Percentiles rank a stretch among this genome's conserved stretches.
These are phyloP conservation scores for Heliocybe sulcata DNA, from an alignment of 1,284 basidiomycete genomes.

Conservation along the genomic window DNA sequence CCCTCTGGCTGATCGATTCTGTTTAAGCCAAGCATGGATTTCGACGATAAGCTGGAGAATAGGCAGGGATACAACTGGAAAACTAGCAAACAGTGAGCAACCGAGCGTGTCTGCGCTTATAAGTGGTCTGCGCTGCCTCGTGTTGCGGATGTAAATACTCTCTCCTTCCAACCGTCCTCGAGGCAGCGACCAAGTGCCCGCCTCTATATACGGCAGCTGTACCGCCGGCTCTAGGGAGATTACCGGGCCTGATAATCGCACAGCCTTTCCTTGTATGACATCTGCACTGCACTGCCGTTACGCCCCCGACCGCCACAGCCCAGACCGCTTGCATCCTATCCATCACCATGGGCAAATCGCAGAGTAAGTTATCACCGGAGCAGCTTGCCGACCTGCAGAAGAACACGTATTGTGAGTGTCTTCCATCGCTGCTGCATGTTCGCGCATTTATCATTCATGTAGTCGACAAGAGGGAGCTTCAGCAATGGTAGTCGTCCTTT, in stretches of 20 bases:
- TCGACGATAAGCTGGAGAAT: constrained; percentile 15
- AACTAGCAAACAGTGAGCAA: neutral
- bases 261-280: neutral
- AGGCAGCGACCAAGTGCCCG: neutral
- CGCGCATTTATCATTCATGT: constrained; percentile 13
- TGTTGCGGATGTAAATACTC: constrained; percentile 1
- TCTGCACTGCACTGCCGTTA: neutral
- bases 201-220: neutral
- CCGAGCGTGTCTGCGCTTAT: neutral
- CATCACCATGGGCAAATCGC: constrained; percentile 83
- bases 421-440: constrained; percentile 9
- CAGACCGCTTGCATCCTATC: neutral
- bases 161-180: neutral
- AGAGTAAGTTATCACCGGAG: constrained; percentile 93
- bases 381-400: constrained; percentile 96
- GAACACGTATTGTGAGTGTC: constrained; percentile 90
- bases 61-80: constrained; percentile 2
- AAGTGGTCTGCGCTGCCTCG: neutral
- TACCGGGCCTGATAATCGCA: neutral
- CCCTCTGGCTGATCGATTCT: constrained; percentile 38
- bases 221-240: neutral
- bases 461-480: constrained; percentile 99
- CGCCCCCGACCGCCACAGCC: neutral
- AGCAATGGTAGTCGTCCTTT: constrained; percentile 73
- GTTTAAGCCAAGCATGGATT: constrained; percentile 25